Evolutionary conservation across 257 asterid species (phyloP), one percentile per base, ranked within the genome.

Genomic region (Datura wrightii): DNA sequence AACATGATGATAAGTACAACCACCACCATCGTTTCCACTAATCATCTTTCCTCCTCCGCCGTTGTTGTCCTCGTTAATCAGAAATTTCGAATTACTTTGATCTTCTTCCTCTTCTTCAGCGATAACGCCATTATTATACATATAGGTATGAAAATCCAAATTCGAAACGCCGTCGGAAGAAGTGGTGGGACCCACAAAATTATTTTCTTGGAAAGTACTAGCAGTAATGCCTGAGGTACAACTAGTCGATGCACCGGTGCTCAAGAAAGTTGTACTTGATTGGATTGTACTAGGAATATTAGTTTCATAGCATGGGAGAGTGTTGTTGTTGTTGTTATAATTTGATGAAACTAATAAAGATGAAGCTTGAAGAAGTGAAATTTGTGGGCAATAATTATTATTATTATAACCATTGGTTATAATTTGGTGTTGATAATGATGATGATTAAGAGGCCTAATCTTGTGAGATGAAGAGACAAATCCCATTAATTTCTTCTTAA

Each of bases 401-500:
- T 3, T 39, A 19, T 54, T 62, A 62, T 54, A 48, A 48, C 16
- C 36, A 60, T 42, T 55, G 50, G 37, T 55, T 67, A 46, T 79
- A 42, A 74, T 36, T 66, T 59, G 50, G 84, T 14, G 76, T 66
- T 42, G 85, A 31, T 65, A 36, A 34, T 50, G 56, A 84, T 58
- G 89, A 69, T 63, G 89, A 79, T 36, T 69, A 69, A 76, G 50
- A 39, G 72, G 72, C 9, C 42, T 80, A 46, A 62, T 83, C 84
- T 80, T 85, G 1, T 87, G 93, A 59, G 89, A 62, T n/a, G 89
- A 83, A 67, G 88, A 70, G 11, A 34, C 31, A 41, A 66, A 58
- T 37, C 88, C 86, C 59, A 88, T 78, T 42, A 92, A 80, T 81
- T 92, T 95, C 91, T 93, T 94, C 84, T 92, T 95, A 4, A 95